Conservation (phyloP, 306 rosid genomes). For the Astragalus membranaceus region DNA sequence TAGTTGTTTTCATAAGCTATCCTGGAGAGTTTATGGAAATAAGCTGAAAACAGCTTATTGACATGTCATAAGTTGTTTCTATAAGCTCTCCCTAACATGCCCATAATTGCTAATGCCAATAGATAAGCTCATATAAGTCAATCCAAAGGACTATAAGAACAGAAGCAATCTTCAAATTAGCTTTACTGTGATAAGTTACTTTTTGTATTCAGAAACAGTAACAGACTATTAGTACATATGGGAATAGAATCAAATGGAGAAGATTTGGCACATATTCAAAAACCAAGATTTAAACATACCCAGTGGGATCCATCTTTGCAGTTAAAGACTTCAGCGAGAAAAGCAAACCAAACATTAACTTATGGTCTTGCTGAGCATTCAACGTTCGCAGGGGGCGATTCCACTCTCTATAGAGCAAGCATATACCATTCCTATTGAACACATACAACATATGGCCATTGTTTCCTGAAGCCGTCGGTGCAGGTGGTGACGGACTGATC, state of each 20-base stretch:
- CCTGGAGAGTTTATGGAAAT: no score
- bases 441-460: slow-evolving; percentile 92
- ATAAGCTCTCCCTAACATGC: no score
- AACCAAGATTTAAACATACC: slow-evolving; percentile 20
- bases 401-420: slow-evolving; percentile 94
- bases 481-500: slow-evolving; percentile 95
- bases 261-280: not conserved
- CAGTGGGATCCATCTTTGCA: slow-evolving; percentile 91
- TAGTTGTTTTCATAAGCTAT: no score
- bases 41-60: no score
- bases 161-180: not conserved
- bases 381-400: slow-evolving; percentile 84
- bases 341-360: slow-evolving; percentile 93
- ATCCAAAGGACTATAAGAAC: not conserved
- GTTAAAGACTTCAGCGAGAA: slow-evolving; percentile 92
- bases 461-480: slow-evolving; percentile 70
- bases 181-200: not conserved
- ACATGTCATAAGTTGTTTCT: no score
- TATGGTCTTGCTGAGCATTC: slow-evolving; percentile 85
- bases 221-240: not conserved
- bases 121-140: no score
- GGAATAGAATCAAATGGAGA: not conserved
- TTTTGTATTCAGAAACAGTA: not conserved
- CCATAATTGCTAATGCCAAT: no score
- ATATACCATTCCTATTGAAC: slow-evolving; percentile 82